A percentile compares a stretch with the other conserved stretches of the same genome.
Conservation (phyloP, 2,329 filamentous ascomycete genomes). For the Clarireedia hainanense region DNA sequence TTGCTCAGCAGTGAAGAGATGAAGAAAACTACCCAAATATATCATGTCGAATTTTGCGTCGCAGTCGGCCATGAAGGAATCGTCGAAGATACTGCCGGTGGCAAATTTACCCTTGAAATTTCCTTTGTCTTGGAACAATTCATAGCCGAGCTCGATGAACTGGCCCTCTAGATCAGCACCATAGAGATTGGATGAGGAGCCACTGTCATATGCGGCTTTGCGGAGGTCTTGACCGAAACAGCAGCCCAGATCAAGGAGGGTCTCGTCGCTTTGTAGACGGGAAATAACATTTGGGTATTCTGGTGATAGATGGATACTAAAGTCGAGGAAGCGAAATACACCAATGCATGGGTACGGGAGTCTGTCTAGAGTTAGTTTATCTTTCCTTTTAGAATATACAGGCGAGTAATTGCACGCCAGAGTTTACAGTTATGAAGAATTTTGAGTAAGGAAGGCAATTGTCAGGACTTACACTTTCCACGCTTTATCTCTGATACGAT, state of each 20-base stretch:
- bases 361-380: not conserved
- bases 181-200: conserved; percentile 23
- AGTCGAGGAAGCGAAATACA: conserved; percentile 16
- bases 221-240: conserved; percentile 33
- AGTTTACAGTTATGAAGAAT: no score
- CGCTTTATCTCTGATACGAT: not conserved
- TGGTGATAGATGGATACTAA: conserved; percentile 4
- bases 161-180: conserved; percentile 27
- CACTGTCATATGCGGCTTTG: conserved; percentile 30
- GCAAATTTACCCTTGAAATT: conserved; percentile 21
- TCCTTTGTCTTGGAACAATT: conserved; percentile 30
- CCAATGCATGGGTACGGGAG: conserved; percentile 23
- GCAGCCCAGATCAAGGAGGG: conserved; percentile 32
- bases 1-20: conserved; percentile 34
- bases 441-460: no score
- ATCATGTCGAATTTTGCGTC: conserved; percentile 34
- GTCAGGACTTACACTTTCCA: not conserved
- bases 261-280: not conserved
- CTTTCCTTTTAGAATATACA: no score
- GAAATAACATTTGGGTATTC: conserved; percentile 4
- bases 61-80: conserved; percentile 27
- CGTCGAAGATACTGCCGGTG: conserved; percentile 26
- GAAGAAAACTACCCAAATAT: conserved; percentile 35
- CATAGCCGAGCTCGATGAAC: conserved; percentile 31
- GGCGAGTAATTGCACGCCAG: no score